Evolutionary conservation across 169 alveolate genomes (phyloP).

Genomic region (Plasmodium ovale): DNA sequence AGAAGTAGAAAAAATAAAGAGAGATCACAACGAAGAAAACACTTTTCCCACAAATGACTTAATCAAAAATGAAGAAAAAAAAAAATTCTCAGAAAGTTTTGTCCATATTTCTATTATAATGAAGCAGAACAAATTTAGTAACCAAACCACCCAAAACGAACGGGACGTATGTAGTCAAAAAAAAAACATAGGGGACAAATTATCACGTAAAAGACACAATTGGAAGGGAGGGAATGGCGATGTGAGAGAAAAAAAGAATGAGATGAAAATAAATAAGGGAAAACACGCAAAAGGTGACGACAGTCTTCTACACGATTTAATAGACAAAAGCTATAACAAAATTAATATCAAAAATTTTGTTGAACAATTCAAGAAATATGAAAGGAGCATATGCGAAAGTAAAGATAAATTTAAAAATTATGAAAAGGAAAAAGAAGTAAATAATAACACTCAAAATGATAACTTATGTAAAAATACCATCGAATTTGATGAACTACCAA

Average conservation of each 20-base stretch:
- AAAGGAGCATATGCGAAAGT: too few relatives aligned
- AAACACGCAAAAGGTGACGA: neutral
- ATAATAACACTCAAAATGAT: too few relatives aligned
- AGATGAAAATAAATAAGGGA: neutral
- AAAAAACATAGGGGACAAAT: too few relatives aligned
- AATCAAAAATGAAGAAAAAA: neutral
- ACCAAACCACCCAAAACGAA: neutral
- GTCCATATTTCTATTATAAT: neutral
- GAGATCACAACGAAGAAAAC: too few relatives aligned
- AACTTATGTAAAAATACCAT: too few relatives aligned
- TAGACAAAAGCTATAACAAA: neutral
- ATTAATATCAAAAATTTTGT: neutral
- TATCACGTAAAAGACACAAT: too few relatives aligned
- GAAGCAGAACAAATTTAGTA: neutral
- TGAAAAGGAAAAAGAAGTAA: too few relatives aligned
- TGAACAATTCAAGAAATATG: neutral
- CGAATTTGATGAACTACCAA: too few relatives aligned
- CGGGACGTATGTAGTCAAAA: neutral
- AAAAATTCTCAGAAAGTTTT: too few relatives aligned
- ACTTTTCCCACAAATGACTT: too few relatives aligned
- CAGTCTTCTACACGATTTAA: neutral
- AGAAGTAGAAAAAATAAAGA: too few relatives aligned
- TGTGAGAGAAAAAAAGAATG: neutral
- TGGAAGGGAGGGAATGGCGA: neutral
- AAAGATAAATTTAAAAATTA: too few relatives aligned